phyloP scores from a whole-genome alignment of 129 eudicot species.

The Arctium lappa region DNA sequence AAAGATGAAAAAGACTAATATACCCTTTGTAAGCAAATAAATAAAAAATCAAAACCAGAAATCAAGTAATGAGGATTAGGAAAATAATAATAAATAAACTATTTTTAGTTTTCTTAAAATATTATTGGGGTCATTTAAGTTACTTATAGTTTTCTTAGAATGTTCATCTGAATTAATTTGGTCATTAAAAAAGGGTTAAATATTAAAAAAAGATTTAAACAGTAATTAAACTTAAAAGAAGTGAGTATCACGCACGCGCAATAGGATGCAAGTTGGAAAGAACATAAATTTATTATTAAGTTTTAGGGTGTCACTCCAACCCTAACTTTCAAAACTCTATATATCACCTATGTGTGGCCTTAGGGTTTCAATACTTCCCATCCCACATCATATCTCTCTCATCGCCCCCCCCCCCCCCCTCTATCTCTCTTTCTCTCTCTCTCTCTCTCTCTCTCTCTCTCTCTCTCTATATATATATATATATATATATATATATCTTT shows the following conservation, averaged over 20 bases:
- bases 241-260: conserved; percentile 13
- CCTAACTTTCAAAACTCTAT: conserved; percentile 29
- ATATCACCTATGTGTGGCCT: conserved; percentile 22
- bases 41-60: background rate
- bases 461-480: background rate
- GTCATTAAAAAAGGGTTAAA: no score
- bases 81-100: background rate
- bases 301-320: conserved; percentile 29
- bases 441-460: background rate
- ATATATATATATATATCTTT: background rate
- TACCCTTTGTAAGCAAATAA: no score
- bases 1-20: no score
- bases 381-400: conserved; percentile 11
- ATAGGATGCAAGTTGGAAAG: conserved; percentile 20
- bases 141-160: background rate
- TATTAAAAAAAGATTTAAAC: background rate
- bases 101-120: background rate
- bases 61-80: background rate
- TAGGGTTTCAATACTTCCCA: conserved; percentile 25
- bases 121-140: no score
- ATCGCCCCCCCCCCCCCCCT: background rate
- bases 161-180: no score
- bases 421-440: background rate
- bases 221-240: background rate
- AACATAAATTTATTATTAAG: background rate